phyloP scores from a whole-genome alignment of 2,329 filamentous ascomycete species.

The Colletotrichum cuscutae region DNA sequence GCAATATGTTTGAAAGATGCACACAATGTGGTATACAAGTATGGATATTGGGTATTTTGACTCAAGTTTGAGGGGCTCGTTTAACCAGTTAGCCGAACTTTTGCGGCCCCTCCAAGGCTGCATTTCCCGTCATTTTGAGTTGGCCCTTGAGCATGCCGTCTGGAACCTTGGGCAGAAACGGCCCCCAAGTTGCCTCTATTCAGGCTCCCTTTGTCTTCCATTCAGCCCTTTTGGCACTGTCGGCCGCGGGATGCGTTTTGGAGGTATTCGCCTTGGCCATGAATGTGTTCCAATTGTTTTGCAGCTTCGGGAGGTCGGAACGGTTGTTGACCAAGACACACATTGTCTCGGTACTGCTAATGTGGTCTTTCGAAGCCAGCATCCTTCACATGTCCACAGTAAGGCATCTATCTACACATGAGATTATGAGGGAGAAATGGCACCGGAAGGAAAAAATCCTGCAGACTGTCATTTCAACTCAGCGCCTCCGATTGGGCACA shows the following conservation, averaged over 20 bases:
- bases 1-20: background rate
- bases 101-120: slow-evolving; percentile 11
- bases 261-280: background rate
- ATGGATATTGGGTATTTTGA: background rate
- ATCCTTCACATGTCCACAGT: background rate
- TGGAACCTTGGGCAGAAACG: slow-evolving; percentile 13
- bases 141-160: background rate
- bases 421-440: background rate
- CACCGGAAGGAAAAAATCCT: background rate
- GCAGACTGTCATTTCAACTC: background rate
- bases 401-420: background rate
- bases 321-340: background rate
- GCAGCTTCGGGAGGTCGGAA: background rate
- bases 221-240: background rate
- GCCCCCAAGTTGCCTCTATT: slow-evolving; percentile 20
- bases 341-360: background rate
- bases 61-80: background rate
- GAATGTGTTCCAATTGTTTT: background rate
- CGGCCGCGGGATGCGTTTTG: background rate
- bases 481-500: background rate
- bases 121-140: background rate
- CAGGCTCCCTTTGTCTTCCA: background rate
- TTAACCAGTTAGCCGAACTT: background rate
- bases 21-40: background rate
- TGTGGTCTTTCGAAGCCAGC: background rate